These are phyloP conservation scores for Corymbia calophylla DNA, from an alignment of 441 rosid species.

Conservation along the genomic window DNA sequence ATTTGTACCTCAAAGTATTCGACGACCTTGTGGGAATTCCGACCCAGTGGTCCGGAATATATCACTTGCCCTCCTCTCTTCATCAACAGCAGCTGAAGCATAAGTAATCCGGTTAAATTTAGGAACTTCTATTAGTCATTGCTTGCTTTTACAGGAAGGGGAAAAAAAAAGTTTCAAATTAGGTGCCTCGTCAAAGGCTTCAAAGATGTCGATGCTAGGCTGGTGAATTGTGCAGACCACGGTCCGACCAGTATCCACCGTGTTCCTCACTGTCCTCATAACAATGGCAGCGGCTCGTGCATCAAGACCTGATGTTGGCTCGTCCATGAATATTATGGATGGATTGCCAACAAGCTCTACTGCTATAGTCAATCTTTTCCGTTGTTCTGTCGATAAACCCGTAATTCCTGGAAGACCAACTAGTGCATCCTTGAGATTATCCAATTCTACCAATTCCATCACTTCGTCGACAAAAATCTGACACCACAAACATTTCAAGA, in stretches of 20 bases:
- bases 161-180: neutral
- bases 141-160: neutral
- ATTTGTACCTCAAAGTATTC: conserved; percentile 58
- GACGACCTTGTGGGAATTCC: conserved; percentile 52
- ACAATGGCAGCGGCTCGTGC: conserved; percentile 83
- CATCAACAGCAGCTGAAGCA: conserved; percentile 39
- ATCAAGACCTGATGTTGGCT: conserved; percentile 79
- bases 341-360: conserved; percentile 78
- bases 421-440: conserved; percentile 44
- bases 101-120: neutral
- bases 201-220: conserved; percentile 73
- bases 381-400: conserved; percentile 68
- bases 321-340: conserved; percentile 80
- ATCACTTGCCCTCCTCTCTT: conserved; percentile 82
- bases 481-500: neutral
- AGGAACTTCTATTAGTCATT: neutral
- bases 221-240: conserved; percentile 84
- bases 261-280: conserved; percentile 76
- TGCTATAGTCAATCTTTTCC: conserved; percentile 70
- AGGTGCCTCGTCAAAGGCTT: conserved; percentile 35
- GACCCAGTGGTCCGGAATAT: conserved; percentile 60
- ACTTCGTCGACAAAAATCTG: conserved; percentile 70
- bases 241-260: conserved; percentile 66
- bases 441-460: conserved; percentile 60
- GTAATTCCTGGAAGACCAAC: conserved; percentile 65